Percentiles rank a stretch among this genome's conserved stretches.
These are phyloP conservation scores for Zygosaccharomyces pseudorouxii DNA, from an alignment of 805 yeast species.

Conservation along the genomic window DNA sequence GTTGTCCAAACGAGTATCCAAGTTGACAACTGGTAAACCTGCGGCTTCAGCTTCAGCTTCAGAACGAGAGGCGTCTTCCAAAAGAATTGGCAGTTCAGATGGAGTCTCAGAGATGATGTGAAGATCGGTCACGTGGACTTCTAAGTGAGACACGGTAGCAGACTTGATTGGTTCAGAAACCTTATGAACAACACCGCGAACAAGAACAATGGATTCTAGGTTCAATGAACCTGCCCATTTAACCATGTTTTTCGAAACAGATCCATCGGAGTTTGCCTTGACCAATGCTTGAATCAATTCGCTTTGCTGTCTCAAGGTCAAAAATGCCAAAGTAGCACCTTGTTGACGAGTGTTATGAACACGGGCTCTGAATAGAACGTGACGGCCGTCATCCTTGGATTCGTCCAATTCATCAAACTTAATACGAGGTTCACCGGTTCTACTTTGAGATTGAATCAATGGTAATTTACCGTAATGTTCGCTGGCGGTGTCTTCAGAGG, in stretches of 20 bases:
- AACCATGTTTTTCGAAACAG: slow-evolving; percentile 90
- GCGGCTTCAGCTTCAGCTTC: slow-evolving; percentile 91
- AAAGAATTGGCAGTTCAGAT: slow-evolving; percentile 83
- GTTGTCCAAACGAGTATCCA: slow-evolving; percentile 92
- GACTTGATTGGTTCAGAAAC: slow-evolving; percentile 84
- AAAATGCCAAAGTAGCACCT: slow-evolving; percentile 89
- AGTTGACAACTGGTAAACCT: slow-evolving; percentile 88
- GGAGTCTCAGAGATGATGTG: slow-evolving; percentile 84
- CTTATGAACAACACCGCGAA: slow-evolving; percentile 76
- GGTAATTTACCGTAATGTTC: slow-evolving; percentile 88
- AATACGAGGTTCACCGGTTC: slow-evolving; percentile 62
- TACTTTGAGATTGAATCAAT: slow-evolving; percentile 81
- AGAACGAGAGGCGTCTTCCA: slow-evolving; percentile 95
- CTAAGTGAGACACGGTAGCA: slow-evolving; percentile 88
- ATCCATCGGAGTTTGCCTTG: slow-evolving; percentile 62
- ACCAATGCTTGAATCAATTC: slow-evolving; percentile 78
- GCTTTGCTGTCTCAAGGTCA: slow-evolving; percentile 88
- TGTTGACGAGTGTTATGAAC: slow-evolving; percentile 90
- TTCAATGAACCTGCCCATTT: slow-evolving; percentile 88
- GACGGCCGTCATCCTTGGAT: slow-evolving; percentile 56
- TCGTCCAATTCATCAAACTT: slow-evolving; percentile 47
- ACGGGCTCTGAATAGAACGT: slow-evolving; percentile 87
- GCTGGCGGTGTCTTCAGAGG: slow-evolving; percentile 81
- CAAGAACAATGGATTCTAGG: slow-evolving; percentile 87
- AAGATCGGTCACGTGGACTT: slow-evolving; percentile 71